Conservation (phyloP, 2,329 filamentous ascomycete genomes). For the Fusarium coicis region DNA sequence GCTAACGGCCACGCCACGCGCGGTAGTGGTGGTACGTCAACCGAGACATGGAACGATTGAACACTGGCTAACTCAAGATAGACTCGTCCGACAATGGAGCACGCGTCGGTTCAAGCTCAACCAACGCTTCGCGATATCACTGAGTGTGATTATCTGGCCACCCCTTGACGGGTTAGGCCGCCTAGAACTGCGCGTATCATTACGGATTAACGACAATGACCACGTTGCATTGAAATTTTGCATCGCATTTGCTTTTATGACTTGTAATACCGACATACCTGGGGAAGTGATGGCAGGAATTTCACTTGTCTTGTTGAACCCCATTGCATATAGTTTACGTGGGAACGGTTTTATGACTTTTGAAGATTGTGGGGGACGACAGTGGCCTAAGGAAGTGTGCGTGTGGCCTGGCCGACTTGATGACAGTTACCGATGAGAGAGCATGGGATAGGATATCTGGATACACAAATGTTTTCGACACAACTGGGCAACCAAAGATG, state of each 20-base stretch:
- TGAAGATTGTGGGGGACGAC: conserved; percentile 33
- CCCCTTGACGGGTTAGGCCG: conserved; percentile 11
- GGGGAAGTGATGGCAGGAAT: conserved; percentile 28
- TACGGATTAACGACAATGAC: conserved; percentile 41
- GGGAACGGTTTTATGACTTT: conserved; percentile 45
- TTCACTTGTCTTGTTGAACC: conserved; percentile 35
- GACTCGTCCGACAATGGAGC: conserved; percentile 58
- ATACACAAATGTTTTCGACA: conserved; percentile 53
- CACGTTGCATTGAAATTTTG: conserved; percentile 43
- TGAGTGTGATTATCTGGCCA: conserved; percentile 35
- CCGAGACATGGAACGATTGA: background rate
- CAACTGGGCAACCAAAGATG: conserved; percentile 54
- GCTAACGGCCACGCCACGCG: conserved; percentile 70
- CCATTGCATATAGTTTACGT: conserved; percentile 47
- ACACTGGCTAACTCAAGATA: conserved; percentile 37
- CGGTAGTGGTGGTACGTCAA: conserved; percentile 69
- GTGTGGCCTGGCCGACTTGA: conserved; percentile 46
- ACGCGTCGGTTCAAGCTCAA: conserved; percentile 51
- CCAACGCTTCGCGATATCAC: conserved; percentile 52
- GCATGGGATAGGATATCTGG: conserved; percentile 53
- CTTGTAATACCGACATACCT: conserved; percentile 52
- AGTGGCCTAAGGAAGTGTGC: conserved; percentile 15
- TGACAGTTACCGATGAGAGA: conserved; percentile 52
- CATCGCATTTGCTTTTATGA: conserved; percentile 50
- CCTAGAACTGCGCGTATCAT: conserved; percentile 29